Percentiles rank a stretch among this genome's conserved stretches.
phyloP scores from a whole-genome alignment of 2,329 filamentous ascomycete species.

The Purpureocillium lavendulum region DNA sequence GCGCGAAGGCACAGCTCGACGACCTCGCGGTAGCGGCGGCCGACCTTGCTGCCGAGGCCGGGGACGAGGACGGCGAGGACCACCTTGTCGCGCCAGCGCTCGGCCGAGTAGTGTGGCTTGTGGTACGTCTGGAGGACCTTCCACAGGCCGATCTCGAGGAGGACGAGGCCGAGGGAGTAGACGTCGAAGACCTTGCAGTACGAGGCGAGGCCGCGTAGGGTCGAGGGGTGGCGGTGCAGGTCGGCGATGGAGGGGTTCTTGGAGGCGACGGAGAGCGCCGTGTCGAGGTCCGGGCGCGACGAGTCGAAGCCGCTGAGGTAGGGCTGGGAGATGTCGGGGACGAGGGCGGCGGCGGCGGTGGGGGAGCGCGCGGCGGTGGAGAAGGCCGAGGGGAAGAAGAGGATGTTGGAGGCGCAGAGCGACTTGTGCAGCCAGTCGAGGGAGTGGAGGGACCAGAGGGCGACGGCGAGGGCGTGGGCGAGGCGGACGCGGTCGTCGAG shows the following conservation, averaged over 20 bases:
- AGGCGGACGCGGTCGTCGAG: slow-evolving; percentile 33
- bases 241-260: slow-evolving; percentile 32
- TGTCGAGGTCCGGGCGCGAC: slow-evolving; percentile 40
- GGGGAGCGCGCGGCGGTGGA: slow-evolving; percentile 22
- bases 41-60: slow-evolving; percentile 30
- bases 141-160: slow-evolving; percentile 44
- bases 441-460: slow-evolving; percentile 41
- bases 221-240: slow-evolving; percentile 38
- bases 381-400: slow-evolving; percentile 40
- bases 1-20: slow-evolving; percentile 31
- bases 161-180: slow-evolving; percentile 41
- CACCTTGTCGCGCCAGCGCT: slow-evolving; percentile 33
- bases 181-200: slow-evolving; percentile 43
- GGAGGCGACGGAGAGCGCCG: slow-evolving; percentile 37
- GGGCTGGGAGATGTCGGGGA: slow-evolving; percentile 32
- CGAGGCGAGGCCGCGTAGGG: slow-evolving; percentile 25
- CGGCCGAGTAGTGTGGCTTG: slow-evolving; percentile 31
- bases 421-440: slow-evolving; percentile 51
- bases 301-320: slow-evolving; percentile 48
- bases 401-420: slow-evolving; percentile 42
- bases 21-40: slow-evolving; percentile 28
- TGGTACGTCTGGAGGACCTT: slow-evolving; percentile 31
- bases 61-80: slow-evolving; percentile 31
- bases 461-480: slow-evolving; percentile 32
- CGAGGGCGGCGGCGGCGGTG: slow-evolving; percentile 23